Base-by-base conservation (phyloP, 1,139 yeast genomes). In the Waltiozyma sp. region DNA sequence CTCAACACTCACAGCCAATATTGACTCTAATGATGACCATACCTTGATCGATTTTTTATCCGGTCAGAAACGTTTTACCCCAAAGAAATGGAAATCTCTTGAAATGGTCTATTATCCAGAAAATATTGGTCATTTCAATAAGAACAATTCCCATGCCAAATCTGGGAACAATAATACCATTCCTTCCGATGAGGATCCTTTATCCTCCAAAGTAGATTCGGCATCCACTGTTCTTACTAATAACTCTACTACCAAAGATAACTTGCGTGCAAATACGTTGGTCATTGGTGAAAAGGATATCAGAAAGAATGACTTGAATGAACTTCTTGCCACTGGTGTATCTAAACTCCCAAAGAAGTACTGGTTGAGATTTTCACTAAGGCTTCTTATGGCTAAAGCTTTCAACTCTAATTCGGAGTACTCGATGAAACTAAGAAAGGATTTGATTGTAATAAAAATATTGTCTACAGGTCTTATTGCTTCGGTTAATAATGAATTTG, bases 321-420 rank as follows among this genome's bases (percentile, higher is more conserved):
- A 82, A 53, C 70, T 86, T 14, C 76, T 72, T 51, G 82, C 80
- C 42, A 74, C 69, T 46, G 88, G 85, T 4, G 62, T 68, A 48
- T 71, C 69, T 18, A 64, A 64, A 3, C 62, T 87, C 16, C 95
- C 96, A 2, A 60, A 68, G 36, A 77, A 75, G 15, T 69, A 66
- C 41, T 80, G 87, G 80, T 70, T 72, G 47, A 77, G 75, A 28
- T 86, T 81, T 50, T 72, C 80, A 2, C 60, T 82, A 33, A 74
- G 72, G 39, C 81, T 83, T 1, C 67, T 79, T 15, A 68, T 75
- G 31, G 85, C 88, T 3, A 87, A 86, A 58, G 78, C 95, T 0
- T 86, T 86, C 64, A 74, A 73, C 55, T 66, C 74, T 9, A 70
- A 70, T 43, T 68, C 81, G 1, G 67, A 65, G 39, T 82, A 77